Evolutionary conservation across 345 rosid species (phyloP).

Genomic region (Heritiera littoralis): DNA sequence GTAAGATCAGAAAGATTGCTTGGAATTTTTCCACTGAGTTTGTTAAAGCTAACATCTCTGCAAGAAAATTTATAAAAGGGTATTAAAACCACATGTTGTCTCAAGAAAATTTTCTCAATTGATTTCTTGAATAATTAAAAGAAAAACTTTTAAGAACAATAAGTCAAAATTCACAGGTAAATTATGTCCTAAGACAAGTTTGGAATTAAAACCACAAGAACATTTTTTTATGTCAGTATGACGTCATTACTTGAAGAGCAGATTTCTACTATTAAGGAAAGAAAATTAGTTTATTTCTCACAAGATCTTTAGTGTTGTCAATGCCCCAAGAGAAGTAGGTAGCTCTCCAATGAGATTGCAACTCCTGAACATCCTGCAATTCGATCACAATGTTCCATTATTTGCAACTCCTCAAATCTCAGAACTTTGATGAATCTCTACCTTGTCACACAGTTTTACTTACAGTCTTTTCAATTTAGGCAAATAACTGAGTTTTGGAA

Average conservation of each 20-base stretch:
- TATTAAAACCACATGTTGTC: not conserved
- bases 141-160: not conserved
- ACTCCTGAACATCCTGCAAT: slow-evolving; percentile 52
- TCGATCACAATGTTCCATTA: not conserved
- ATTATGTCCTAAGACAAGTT: not conserved
- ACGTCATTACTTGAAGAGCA: too few relatives aligned
- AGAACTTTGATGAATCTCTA: not conserved
- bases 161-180: not conserved
- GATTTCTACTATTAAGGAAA: not conserved
- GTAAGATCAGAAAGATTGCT: not conserved
- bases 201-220: not conserved
- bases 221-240: not conserved
- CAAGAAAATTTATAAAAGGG: slow-evolving; percentile 2
- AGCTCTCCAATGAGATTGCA: slow-evolving; percentile 51
- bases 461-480: slow-evolving; percentile 34
- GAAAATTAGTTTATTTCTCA: slow-evolving; percentile 30
- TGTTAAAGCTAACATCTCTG: slow-evolving; percentile 57
- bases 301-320: slow-evolving; percentile 32
- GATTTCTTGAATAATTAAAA: not conserved
- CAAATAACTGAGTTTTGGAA: slow-evolving; percentile 39
- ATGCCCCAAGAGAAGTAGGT: slow-evolving; percentile 39
- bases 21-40: slow-evolving; percentile 39
- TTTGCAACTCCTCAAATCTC: slow-evolving; percentile 49
- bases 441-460: slow-evolving; percentile 16
- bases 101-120: not conserved